phyloP scores from a whole-genome alignment of 2,329 filamentous ascomycete genomes.

The Zalaria sp. region DNA sequence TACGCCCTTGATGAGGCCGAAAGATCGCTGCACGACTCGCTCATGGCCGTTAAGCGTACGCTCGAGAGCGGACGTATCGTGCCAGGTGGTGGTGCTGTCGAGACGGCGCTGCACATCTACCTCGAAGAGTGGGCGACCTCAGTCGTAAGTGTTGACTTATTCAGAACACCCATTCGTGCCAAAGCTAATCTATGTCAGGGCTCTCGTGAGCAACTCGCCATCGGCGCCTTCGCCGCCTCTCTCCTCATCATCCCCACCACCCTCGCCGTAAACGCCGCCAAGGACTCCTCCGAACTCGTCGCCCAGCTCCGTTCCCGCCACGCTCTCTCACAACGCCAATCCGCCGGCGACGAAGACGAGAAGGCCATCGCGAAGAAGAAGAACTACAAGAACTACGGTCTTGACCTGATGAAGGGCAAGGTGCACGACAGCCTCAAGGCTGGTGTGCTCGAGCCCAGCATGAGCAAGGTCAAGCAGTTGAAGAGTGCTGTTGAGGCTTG shows the following conservation, averaged over 20 bases:
- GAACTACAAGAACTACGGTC: slow-evolving; percentile 96
- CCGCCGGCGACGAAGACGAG: slow-evolving; percentile 54
- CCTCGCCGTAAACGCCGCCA: slow-evolving; percentile 89
- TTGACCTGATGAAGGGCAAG: slow-evolving; percentile 79
- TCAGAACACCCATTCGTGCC: background rate
- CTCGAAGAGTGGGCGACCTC: slow-evolving; percentile 97
- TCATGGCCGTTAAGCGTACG: slow-evolving; percentile 93
- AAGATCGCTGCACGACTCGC: slow-evolving; percentile 89
- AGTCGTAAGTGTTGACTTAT: slow-evolving; percentile 43
- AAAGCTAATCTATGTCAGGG: slow-evolving; percentile 30
- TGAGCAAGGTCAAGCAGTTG: slow-evolving; percentile 96
- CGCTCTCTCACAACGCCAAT: slow-evolving; percentile 83
- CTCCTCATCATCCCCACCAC: slow-evolving; percentile 94
- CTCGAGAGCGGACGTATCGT: slow-evolving; percentile 95
- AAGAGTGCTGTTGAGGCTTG: slow-evolving; percentile 98
- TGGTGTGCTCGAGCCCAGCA: slow-evolving; percentile 88
- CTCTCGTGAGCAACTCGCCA: slow-evolving; percentile 92
- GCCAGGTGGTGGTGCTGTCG: slow-evolving; percentile 87
- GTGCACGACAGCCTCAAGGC: slow-evolving; percentile 89
- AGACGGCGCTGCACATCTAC: slow-evolving; percentile 98
- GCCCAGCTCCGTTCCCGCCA: slow-evolving; percentile 91
- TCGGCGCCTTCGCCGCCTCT: slow-evolving; percentile 91
- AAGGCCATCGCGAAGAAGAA: slow-evolving; percentile 86
- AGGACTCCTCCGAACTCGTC: slow-evolving; percentile 88
- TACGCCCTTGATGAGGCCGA: slow-evolving; percentile 98